A percentile compares a stretch with the other conserved stretches of the same genome.
Evolutionary conservation across 2,329 filamentous ascomycete genomes (phyloP).

Genomic region (Exophiala xenobiotica): DNA sequence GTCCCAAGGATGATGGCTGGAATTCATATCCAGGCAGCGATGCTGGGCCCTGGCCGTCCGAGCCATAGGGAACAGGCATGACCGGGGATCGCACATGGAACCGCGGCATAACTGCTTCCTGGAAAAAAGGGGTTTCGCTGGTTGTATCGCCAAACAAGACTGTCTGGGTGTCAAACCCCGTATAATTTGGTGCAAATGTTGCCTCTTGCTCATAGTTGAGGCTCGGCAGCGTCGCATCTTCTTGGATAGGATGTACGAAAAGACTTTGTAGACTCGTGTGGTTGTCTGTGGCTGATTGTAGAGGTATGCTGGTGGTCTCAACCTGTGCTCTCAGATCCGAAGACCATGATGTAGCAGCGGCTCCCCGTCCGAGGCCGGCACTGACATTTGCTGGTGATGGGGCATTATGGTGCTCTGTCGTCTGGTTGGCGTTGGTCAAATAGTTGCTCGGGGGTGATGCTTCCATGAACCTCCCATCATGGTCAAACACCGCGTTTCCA

Average conservation of each 20-base stretch:
- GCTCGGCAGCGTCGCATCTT: background rate
- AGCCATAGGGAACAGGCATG: background rate
- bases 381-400: too few relatives aligned
- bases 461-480: background rate
- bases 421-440: background rate
- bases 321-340: too few relatives aligned
- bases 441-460: background rate
- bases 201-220: background rate
- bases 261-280: too few relatives aligned
- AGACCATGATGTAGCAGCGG: too few relatives aligned
- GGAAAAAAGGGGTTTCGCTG: constrained; percentile 6
- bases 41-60: background rate
- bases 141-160: constrained; percentile 1
- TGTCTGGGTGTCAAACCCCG: constrained; percentile 1
- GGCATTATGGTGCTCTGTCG: background rate
- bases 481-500: background rate
- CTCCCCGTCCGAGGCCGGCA: too few relatives aligned
- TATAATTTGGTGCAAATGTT: background rate
- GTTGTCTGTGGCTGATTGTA: background rate
- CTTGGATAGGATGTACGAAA: background rate
- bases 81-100: background rate
- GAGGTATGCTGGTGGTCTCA: too few relatives aligned
- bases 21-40: too few relatives aligned
- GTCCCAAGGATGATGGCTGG: background rate
- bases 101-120: constrained; percentile 1